Conservation (phyloP, 2,329 filamentous ascomycete genomes). For the Neonectria coccinea region DNA sequence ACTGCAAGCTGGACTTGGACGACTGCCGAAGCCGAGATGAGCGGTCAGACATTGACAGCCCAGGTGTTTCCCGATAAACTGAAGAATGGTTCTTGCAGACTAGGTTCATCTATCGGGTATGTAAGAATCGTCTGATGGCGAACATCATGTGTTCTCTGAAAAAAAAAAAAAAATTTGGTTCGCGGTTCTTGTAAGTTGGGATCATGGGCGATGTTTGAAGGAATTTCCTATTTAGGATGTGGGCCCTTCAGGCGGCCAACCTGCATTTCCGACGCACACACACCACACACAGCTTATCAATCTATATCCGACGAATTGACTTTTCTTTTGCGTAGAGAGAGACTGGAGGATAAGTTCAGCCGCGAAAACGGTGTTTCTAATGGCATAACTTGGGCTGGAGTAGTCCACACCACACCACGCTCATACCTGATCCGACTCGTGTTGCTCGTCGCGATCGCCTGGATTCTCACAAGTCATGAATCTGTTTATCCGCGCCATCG, state of each 20-base stretch:
- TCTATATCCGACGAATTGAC: background rate
- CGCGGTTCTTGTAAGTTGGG: no score
- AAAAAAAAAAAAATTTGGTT: background rate
- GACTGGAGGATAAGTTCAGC: background rate
- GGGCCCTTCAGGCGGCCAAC: background rate
- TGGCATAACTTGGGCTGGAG: background rate
- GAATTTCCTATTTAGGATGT: constrained; percentile 4
- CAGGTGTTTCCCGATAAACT: background rate
- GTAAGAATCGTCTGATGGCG: constrained; percentile 16
- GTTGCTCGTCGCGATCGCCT: background rate
- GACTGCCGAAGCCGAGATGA: background rate
- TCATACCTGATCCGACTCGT: background rate
- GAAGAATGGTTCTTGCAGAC: background rate
- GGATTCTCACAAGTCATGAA: background rate
- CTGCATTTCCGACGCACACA: background rate
- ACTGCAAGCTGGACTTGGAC: background rate
- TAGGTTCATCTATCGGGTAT: background rate
- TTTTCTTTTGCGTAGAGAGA: background rate
- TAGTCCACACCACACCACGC: background rate
- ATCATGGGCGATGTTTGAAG: constrained; percentile 1
- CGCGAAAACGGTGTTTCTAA: background rate
- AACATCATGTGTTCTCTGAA: background rate
- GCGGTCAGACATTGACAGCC: background rate
- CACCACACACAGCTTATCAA: background rate
- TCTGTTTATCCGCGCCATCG: constrained; percentile 13